Evolutionary conservation across 2,329 filamentous ascomycete genomes (phyloP).

Genomic region (Trichoderma sp.): DNA sequence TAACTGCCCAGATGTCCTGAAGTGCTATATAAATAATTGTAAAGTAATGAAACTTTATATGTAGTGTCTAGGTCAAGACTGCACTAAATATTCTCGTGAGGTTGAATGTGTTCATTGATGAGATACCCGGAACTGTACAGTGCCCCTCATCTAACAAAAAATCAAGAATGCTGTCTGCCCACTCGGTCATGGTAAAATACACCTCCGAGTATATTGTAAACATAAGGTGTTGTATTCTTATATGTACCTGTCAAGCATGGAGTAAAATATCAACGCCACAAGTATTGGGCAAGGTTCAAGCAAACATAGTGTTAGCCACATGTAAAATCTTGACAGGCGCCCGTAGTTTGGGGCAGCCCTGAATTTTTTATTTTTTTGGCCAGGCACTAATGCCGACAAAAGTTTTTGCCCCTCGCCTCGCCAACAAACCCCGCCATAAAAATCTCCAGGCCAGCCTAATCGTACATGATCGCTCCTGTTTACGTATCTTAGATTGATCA

Average conservation of each 20-base stretch:
- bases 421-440: slow-evolving; percentile 12
- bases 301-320: neutral
- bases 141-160: neutral
- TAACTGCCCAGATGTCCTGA: neutral
- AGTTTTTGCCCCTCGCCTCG: slow-evolving; percentile 11
- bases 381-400: neutral
- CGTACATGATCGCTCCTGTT: neutral
- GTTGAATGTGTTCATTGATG: neutral
- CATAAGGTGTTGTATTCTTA: no score
- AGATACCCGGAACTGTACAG: neutral
- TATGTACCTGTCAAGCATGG: no score
- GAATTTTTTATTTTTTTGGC: neutral
- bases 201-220: neutral
- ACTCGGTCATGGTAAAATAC: neutral
- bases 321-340: neutral
- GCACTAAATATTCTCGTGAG: neutral
- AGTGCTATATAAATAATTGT: neutral
- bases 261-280: neutral
- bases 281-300: neutral
- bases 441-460: neutral
- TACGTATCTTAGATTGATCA: neutral
- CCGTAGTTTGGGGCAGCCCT: neutral
- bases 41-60: neutral
- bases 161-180: neutral
- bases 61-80: neutral